phyloP scores from a whole-genome alignment of 2,329 filamentous ascomycete genomes.

The Colletotrichum spaethianum region DNA sequence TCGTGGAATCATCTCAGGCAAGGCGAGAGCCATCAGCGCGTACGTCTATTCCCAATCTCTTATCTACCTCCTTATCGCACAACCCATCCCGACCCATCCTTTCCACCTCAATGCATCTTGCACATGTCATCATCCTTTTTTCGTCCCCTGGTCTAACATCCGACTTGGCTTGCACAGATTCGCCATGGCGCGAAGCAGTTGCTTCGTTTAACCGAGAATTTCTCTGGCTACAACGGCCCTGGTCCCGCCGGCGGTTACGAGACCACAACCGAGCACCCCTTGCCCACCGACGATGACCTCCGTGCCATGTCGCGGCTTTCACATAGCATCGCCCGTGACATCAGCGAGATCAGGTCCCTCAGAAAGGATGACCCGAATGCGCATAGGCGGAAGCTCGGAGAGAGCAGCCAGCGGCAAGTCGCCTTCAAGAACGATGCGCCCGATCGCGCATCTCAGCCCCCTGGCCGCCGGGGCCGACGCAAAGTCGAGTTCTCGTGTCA shows the following conservation, averaged over 20 bases:
- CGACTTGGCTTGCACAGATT: neutral
- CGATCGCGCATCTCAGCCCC: neutral
- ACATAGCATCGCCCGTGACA: conserved; percentile 35
- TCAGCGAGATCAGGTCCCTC: conserved; percentile 27
- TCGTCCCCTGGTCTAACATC: neutral
- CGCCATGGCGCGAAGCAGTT: conserved; percentile 30
- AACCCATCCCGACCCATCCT: neutral
- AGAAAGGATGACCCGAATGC: conserved; percentile 10
- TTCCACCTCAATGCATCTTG: neutral
- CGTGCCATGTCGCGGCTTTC: conserved; percentile 34
- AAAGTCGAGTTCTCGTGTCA: conserved; percentile 48
- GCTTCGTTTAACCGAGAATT: conserved; percentile 28
- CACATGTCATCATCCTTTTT: no score
- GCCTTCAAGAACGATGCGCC: neutral
- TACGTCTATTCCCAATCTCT: conserved; percentile 2
- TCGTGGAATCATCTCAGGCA: conserved; percentile 36
- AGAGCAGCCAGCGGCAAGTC: neutral
- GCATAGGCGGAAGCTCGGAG: neutral
- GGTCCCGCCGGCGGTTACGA: conserved; percentile 6
- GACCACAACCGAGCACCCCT: conserved; percentile 1
- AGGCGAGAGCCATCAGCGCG: conserved; percentile 37
- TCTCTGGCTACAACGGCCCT: conserved; percentile 5
- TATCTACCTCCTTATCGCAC: neutral
- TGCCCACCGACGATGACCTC: conserved; percentile 28
- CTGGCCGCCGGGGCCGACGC: conserved; percentile 48